Percentiles rank a stretch among this genome's conserved stretches.
Evolutionary conservation across 257 asterid genomes (phyloP).

Genomic region (Anisodus tanguticus): DNA sequence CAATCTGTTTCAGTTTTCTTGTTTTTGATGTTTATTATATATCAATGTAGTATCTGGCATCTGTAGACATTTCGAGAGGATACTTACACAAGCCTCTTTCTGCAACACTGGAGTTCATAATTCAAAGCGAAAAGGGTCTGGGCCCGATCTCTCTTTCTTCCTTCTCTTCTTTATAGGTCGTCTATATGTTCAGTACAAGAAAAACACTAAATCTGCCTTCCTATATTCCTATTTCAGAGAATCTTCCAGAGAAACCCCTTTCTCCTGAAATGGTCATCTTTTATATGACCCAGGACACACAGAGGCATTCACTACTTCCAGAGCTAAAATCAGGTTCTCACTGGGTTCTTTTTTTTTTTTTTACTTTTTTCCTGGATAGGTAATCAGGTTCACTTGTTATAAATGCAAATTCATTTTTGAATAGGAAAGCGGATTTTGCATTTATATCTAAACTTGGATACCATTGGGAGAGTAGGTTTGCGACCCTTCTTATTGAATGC

Average conservation of each 20-base stretch:
- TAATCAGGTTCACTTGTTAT: neutral
- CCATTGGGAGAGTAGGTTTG: neutral
- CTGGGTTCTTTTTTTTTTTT: conserved; percentile 8
- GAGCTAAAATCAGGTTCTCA: conserved; percentile 71
- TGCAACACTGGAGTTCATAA: conserved; percentile 62
- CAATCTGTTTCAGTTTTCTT: conserved; percentile 30
- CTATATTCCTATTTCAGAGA: conserved; percentile 49
- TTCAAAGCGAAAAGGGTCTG: conserved; percentile 70
- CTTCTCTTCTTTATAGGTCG: conserved; percentile 12
- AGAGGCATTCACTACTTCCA: conserved; percentile 72
- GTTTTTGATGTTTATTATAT: conserved; percentile 45
- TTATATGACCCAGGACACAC: conserved; percentile 89
- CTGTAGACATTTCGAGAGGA: conserved; percentile 77
- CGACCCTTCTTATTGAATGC: neutral
- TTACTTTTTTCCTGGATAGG: conserved; percentile 4
- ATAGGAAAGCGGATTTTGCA: neutral
- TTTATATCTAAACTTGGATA: neutral
- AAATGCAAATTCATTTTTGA: conserved; percentile 7
- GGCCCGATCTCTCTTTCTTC: conserved; percentile 6
- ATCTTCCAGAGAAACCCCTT: conserved; percentile 64
- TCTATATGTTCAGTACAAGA: conserved; percentile 27
- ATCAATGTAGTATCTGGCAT: conserved; percentile 66
- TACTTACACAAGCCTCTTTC: conserved; percentile 78
- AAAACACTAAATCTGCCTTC: conserved; percentile 34
- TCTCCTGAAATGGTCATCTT: conserved; percentile 75